Percentiles rank a stretch among this genome's conserved stretches.
Evolutionary conservation across 139 green algal species (phyloP).

Genomic region (Mychonastes homosphaera): DNA sequence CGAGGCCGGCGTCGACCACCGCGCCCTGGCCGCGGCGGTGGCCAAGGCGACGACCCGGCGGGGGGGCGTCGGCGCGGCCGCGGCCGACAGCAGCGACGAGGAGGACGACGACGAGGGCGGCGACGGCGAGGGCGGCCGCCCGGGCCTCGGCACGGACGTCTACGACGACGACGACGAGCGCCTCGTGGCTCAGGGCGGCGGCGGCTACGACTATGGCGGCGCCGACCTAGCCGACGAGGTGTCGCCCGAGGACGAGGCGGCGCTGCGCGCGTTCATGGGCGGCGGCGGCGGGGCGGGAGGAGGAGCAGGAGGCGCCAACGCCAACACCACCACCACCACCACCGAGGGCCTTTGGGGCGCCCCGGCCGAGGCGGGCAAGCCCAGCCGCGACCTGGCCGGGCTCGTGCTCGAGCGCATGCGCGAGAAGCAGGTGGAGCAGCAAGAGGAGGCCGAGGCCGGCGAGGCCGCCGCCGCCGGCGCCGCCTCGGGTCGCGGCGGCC

Average conservation of each 20-base stretch:
- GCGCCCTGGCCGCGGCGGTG: slow-evolving; percentile 26
- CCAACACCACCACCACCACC: too few species aligned
- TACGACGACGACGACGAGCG: slow-evolving; percentile 34
- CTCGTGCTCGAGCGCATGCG: slow-evolving; percentile 70
- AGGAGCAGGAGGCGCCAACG: slow-evolving; percentile 15
- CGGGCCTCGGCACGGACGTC: slow-evolving; percentile 28
- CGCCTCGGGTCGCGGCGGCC: background rate
- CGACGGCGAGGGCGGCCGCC: background rate
- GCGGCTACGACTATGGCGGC: too few species aligned
- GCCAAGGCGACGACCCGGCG: background rate
- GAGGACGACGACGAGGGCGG: slow-evolving; percentile 21
- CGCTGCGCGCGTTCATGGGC: slow-evolving; percentile 69
- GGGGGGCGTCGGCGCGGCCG: slow-evolving; percentile 5
- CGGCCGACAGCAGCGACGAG: slow-evolving; percentile 5
- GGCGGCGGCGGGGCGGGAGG: slow-evolving; percentile 14
- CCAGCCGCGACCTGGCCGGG: slow-evolving; percentile 82
- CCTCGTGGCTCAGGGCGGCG: too few species aligned
- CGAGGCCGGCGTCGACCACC: slow-evolving; percentile 12
- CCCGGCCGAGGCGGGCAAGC: too few species aligned
- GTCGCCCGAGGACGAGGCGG: slow-evolving; percentile 63
- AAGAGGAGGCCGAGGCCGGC: too few species aligned
- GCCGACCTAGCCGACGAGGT: slow-evolving; percentile 46
- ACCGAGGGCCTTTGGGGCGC: slow-evolving; percentile 30
- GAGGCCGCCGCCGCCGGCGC: background rate
- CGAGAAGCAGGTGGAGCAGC: slow-evolving; percentile 44